Evolutionary conservation across 164 flowering plant species (phyloP).

Genomic region (Magnolia changhungtana): DNA sequence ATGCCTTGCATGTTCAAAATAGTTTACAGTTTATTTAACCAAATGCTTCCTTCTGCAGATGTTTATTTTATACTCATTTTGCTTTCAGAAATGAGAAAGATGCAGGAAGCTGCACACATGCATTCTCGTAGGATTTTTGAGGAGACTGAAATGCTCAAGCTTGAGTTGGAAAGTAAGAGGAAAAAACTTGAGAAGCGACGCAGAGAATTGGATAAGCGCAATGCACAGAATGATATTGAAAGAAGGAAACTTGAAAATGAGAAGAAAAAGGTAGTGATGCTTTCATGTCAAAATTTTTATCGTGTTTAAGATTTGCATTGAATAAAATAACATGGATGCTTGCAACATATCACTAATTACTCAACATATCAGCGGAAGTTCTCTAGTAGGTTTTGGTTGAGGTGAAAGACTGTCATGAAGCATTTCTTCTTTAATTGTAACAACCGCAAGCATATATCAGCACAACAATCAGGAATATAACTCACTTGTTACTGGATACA

Average conservation of each 20-base stretch:
- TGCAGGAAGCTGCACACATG: slow-evolving; percentile 37
- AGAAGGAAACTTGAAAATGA: slow-evolving; percentile 45
- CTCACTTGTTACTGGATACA: not conserved
- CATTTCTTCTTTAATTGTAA: not conserved
- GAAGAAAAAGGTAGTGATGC: slow-evolving; percentile 44
- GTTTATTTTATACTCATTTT: slow-evolving; percentile 19
- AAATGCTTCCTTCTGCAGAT: not conserved
- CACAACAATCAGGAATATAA: not conserved
- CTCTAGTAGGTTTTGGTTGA: too few relatives aligned
- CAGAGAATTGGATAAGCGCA: slow-evolving; percentile 42
- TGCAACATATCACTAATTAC: too few relatives aligned
- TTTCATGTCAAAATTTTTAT: not conserved
- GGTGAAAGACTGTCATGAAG: too few relatives aligned
- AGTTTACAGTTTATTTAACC: not conserved
- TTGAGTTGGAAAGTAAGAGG: slow-evolving; percentile 39
- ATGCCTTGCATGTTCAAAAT: not conserved
- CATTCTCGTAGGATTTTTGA: slow-evolving; percentile 32
- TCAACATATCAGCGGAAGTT: too few relatives aligned
- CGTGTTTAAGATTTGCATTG: not conserved
- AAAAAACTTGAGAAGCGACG: slow-evolving; percentile 30
- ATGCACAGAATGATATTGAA: slow-evolving; percentile 58
- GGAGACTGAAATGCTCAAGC: slow-evolving; percentile 46
- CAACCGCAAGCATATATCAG: not conserved
- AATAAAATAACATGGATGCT: not conserved
- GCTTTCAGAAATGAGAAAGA: slow-evolving; percentile 41